A percentile compares a stretch with the other conserved stretches of the same genome.
Conservation (phyloP, 176 grass and related monocot genomes). For the Poa annua region DNA sequence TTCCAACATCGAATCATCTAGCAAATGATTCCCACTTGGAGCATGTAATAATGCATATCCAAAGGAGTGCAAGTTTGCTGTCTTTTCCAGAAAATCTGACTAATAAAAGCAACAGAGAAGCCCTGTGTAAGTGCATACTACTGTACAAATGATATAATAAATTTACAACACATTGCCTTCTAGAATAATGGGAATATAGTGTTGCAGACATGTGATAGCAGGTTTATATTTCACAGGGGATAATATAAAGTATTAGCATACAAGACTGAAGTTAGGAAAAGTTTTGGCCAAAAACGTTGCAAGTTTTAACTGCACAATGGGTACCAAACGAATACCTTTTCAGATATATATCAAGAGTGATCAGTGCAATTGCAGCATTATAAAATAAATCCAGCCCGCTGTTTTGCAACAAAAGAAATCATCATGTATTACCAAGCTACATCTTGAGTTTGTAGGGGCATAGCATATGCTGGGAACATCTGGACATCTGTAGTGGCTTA, state of each 20-base stretch:
- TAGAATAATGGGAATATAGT: neutral
- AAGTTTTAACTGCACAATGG: neutral
- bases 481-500: neutral
- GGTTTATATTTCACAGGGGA: neutral
- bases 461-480: conserved; percentile 24
- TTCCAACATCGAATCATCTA: conserved; percentile 49
- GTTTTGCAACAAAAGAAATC: neutral
- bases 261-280: neutral
- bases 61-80: conserved; percentile 51
- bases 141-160: neutral
- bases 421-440: neutral
- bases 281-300: neutral
- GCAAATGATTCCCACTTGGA: conserved; percentile 28
- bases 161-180: neutral
- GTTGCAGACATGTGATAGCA: neutral
- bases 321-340: neutral
- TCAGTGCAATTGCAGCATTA: neutral
- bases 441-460: conserved; percentile 24
- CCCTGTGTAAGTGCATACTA: conserved; percentile 7
- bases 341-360: conserved; percentile 12
- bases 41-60: conserved; percentile 25
- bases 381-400: neutral
- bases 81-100: conserved; percentile 60
- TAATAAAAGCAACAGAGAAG: conserved; percentile 42
- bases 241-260: neutral